These are phyloP conservation scores for Cryptococcus deneoformans DNA, from an alignment of 1,284 basidiomycete genomes.

Conservation along the genomic window DNA sequence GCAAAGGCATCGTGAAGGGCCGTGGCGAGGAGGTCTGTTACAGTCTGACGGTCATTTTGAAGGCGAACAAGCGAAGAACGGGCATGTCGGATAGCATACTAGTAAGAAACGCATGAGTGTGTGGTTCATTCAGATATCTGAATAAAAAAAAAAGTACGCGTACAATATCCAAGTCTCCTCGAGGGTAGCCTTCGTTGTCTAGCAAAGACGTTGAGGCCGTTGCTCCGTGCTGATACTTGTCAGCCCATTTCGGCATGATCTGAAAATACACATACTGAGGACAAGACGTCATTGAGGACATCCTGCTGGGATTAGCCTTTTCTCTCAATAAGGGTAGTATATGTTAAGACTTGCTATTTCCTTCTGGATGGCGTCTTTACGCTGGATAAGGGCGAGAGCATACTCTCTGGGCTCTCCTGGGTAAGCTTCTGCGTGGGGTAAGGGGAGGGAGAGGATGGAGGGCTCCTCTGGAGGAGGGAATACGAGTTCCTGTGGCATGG, in stretches of 20 bases:
- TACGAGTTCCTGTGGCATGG: slow-evolving; percentile 15
- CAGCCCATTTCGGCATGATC: not conserved
- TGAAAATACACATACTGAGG: slow-evolving; percentile 17
- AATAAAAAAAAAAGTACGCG: slow-evolving; percentile 5
- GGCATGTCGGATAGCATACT: slow-evolving; percentile 71
- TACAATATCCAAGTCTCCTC: slow-evolving; percentile 64
- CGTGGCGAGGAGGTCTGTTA: slow-evolving; percentile 65
- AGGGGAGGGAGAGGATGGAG: slow-evolving; percentile 23
- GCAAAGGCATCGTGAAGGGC: slow-evolving; percentile 61
- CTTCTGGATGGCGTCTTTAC: slow-evolving; percentile 45
- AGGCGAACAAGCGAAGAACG: slow-evolving; percentile 50
- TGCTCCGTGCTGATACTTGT: slow-evolving; percentile 30
- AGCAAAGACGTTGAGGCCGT: slow-evolving; percentile 61
- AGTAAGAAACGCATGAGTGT: slow-evolving; percentile 60
- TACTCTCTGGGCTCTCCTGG: slow-evolving; percentile 42
- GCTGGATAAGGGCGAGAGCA: slow-evolving; percentile 43
- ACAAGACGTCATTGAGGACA: slow-evolving; percentile 34
- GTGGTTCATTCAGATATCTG: slow-evolving; percentile 59
- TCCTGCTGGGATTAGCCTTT: slow-evolving; percentile 15
- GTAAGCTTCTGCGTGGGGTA: slow-evolving; percentile 43
- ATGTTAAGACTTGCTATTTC: slow-evolving; percentile 37
- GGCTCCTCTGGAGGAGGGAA: slow-evolving; percentile 20
- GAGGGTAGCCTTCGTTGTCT: slow-evolving; percentile 79
- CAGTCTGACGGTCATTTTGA: slow-evolving; percentile 66
- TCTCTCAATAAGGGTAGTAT: not conserved